A percentile compares a stretch with the other conserved stretches of the same genome.
phyloP scores from a whole-genome alignment of 306 rosid genomes.

The Lathyrus sativus region DNA sequence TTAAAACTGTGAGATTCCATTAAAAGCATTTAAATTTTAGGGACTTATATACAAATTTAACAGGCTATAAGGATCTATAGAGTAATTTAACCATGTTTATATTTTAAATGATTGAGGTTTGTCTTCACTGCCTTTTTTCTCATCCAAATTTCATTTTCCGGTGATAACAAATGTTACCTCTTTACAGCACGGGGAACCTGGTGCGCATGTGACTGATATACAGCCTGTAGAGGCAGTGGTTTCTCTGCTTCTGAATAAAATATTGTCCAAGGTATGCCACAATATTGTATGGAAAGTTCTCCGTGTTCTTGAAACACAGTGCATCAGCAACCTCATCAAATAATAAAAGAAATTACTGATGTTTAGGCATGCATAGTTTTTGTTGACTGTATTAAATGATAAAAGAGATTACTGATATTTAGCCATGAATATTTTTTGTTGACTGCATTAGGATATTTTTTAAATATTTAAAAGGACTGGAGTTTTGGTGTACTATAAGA shows the following conservation, averaged over 20 bases:
- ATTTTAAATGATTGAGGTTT: slow-evolving; percentile 30
- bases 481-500: neutral
- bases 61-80: neutral
- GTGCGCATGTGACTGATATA: slow-evolving; percentile 80
- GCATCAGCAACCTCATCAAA: slow-evolving; percentile 2
- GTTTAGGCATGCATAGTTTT: neutral
- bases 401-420: slow-evolving; percentile 6
- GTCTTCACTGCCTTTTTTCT: slow-evolving; percentile 24
- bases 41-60: slow-evolving; percentile 8
- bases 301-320: neutral
- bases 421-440: slow-evolving; percentile 2
- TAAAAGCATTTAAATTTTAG: neutral
- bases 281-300: slow-evolving; percentile 30
- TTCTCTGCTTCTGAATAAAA: slow-evolving; percentile 82
- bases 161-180: slow-evolving; percentile 39
- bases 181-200: slow-evolving; percentile 95
- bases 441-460: neutral
- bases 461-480: neutral
- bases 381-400: slow-evolving; percentile 7
- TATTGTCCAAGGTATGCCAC: slow-evolving; percentile 72
- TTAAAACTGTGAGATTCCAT: neutral
- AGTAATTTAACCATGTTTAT: slow-evolving; percentile 15
- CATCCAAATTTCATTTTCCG: slow-evolving; percentile 20
- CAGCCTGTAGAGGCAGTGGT: slow-evolving; percentile 88
- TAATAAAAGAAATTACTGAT: slow-evolving; percentile 15